A percentile compares a stretch with the other conserved stretches of the same genome.
phyloP scores from a whole-genome alignment of 2,329 filamentous ascomycete species.

The Pochonia chlamydosporia region DNA sequence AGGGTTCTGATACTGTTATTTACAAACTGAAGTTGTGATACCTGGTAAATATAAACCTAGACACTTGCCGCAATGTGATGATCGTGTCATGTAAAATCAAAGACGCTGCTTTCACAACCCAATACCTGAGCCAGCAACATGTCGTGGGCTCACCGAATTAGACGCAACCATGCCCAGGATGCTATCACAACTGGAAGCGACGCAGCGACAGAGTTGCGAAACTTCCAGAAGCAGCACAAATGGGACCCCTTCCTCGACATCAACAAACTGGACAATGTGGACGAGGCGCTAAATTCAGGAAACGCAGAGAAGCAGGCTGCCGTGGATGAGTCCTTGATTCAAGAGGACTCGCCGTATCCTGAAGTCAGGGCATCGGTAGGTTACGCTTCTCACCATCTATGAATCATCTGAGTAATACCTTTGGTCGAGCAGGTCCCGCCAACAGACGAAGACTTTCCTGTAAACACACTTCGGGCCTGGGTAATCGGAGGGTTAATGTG shows the following conservation, averaged over 20 bases:
- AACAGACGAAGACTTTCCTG: constrained; percentile 42
- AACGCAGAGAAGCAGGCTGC: constrained; percentile 38
- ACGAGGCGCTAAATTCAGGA: constrained; percentile 36
- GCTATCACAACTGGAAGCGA: no score
- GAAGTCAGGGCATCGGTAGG: constrained; percentile 20
- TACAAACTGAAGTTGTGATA: no score
- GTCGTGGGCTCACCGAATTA: no score
- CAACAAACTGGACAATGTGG: constrained; percentile 43
- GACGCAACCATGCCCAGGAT: no score
- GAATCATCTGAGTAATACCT: not conserved
- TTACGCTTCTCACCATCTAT: no score
- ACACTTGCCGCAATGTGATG: no score
- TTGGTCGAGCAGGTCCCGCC: constrained; percentile 13
- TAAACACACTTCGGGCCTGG: constrained; percentile 55
- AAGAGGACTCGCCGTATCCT: constrained; percentile 42
- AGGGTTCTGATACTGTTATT: no score
- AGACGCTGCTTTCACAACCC: no score
- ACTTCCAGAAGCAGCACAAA: constrained; percentile 35
- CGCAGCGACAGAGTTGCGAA: not conserved
- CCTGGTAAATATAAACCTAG: no score
- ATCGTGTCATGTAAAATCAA: no score
- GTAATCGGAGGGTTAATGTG: constrained; percentile 48
- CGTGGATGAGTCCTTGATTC: constrained; percentile 39
- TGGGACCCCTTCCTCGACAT: constrained; percentile 52
- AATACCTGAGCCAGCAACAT: no score